These are phyloP conservation scores for Annulohypoxylon truncatum DNA, from an alignment of 2,329 filamentous ascomycete species.

Conservation along the genomic window DNA sequence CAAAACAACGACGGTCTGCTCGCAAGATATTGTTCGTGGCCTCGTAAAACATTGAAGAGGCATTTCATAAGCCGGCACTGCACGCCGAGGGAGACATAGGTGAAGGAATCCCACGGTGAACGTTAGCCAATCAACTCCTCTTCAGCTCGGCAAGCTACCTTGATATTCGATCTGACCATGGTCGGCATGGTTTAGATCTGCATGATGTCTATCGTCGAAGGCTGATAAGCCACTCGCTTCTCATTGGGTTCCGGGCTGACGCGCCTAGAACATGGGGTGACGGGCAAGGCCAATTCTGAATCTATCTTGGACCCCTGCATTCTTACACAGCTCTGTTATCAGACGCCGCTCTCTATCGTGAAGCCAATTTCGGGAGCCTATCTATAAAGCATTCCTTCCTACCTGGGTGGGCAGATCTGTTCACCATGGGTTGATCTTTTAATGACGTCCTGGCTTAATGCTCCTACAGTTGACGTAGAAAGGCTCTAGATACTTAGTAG, in stretches of 20 bases:
- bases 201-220: not conserved
- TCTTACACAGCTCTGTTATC: constrained; percentile 29
- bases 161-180: not conserved
- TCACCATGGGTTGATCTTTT: not conserved
- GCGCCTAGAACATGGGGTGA: constrained; percentile 14
- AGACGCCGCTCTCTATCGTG: constrained; percentile 7
- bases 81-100: not conserved
- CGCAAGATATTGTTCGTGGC: no score
- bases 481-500: not conserved
- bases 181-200: constrained; percentile 1
- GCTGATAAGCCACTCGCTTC: constrained; percentile 35
- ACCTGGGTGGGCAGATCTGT: not conserved
- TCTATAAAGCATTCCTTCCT: not conserved
- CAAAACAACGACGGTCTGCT: not conserved
- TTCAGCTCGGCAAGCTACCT: constrained; percentile 12
- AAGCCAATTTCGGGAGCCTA: constrained; percentile 2
- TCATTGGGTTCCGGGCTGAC: constrained; percentile 33
- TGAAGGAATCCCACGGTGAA: not conserved
- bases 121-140: not conserved
- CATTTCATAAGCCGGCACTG: not conserved
- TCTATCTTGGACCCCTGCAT: constrained; percentile 33
- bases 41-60: not conserved
- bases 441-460: not conserved
- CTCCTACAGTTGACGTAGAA: not conserved
- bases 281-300: not conserved